Base-by-base conservation (phyloP, 257 asterid genomes). In the Galeopsis tetrahit region DNA sequence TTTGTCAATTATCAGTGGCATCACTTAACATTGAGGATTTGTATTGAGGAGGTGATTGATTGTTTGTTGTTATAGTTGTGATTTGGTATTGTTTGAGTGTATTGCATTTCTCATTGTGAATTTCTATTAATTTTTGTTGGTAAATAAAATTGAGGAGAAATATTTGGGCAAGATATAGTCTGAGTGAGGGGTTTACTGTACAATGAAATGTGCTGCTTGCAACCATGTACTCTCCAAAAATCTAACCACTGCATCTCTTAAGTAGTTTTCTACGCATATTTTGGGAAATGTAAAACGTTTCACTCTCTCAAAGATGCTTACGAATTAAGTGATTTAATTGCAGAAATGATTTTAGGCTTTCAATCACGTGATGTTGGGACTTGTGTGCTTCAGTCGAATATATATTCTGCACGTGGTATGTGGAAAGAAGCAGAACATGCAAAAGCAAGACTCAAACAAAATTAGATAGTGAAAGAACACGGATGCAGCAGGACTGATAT, bases 401-500 rank as follows among this genome's bases (percentile, higher is more conserved):
- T 84, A 34, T 85, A 83, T 82, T 82, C 95, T 69, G 82, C 87
- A 10, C 82, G 85, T 35, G 96, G 90, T 32, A 80, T 72, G 86
- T 89, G 91, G 95, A 81, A 77, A 57, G 86, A 83, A 53, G 88
- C 90, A 4, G 94, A 88, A 9, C 40, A 28, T 6, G 64, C 82
- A 44, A 83, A 91, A 78, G 81, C 79, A 58, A 73, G 44, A 63
- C 66, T 86, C 72, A 84, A 77, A 72, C 81, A 65, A 42, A 66
- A 68, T 4, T 58, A 69, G 68, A 61, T 85, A 31, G 80, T 66
- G 63, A 89, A 85, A 79, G 84, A 87, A 69, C 66, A 77, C 70
- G 94, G 88, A 35, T 83, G 83, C 73, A 91, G 97, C 66, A 87
- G 84, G 87, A 80, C 88, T 58, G 91, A 88, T 69, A 58, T 88